These are phyloP conservation scores for Mycena maculata DNA, from an alignment of 768 basidiomycete genomes.

Conservation along the genomic window DNA sequence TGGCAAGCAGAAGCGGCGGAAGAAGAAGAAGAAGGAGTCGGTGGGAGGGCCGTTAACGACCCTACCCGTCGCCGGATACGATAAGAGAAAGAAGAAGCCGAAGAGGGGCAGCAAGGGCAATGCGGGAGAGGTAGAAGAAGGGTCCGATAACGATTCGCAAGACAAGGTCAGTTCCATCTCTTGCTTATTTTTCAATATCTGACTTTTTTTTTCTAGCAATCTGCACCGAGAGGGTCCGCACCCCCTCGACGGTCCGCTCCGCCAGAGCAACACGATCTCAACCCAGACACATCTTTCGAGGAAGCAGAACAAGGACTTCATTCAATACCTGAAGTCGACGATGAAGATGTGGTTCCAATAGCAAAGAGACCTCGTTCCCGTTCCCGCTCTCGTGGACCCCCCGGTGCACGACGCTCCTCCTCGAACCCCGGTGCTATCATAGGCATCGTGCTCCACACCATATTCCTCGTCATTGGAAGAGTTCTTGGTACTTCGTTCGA, in stretches of 20 bases:
- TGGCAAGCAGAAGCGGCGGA: constrained; percentile 62
- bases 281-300: constrained; percentile 52
- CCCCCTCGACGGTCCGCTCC: constrained; percentile 46
- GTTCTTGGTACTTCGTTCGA: constrained; percentile 63
- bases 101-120: constrained; percentile 58
- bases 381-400: constrained; percentile 45
- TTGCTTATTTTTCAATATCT: constrained; percentile 8
- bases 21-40: constrained; percentile 65
- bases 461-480: constrained; percentile 57
- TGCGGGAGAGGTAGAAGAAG: constrained; percentile 62
- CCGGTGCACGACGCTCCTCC: constrained; percentile 30
- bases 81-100: constrained; percentile 70
- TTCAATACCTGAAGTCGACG: constrained; percentile 75
- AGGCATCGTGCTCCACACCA: constrained; percentile 52
- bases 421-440: constrained; percentile 51
- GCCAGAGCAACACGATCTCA: constrained; percentile 34
- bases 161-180: constrained; percentile 46
- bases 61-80: constrained; percentile 75
- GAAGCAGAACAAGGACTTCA: constrained; percentile 66
- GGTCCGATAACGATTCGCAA: constrained; percentile 56
- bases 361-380: constrained; percentile 39
- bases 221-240: constrained; percentile 52
- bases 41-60: constrained; percentile 69
- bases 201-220: constrained; percentile 35
- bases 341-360: constrained; percentile 49